These are phyloP conservation scores for Rosellinia necatrix DNA, from an alignment of 2,329 filamentous ascomycete species.

Conservation along the genomic window DNA sequence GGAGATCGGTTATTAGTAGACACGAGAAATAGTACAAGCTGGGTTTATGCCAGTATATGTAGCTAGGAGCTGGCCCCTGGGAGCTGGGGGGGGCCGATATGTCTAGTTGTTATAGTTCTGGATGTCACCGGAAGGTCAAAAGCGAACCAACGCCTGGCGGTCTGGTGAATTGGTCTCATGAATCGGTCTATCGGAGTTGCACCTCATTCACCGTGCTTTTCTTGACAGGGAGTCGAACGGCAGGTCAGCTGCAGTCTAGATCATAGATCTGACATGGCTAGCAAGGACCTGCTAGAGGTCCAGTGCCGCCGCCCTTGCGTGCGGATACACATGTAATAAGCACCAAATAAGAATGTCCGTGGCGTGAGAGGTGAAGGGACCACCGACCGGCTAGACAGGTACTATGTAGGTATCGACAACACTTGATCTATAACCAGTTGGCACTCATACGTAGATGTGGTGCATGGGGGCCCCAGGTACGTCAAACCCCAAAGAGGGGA, in stretches of 20 bases:
- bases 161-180: not conserved
- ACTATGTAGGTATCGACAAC: no score
- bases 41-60: not conserved
- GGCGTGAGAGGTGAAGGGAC: not conserved
- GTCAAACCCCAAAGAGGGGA: constrained; percentile 26
- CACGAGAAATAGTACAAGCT: not conserved
- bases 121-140: constrained; percentile 3
- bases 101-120: not conserved
- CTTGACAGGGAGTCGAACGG: not conserved
- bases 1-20: not conserved
- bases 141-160: no score
- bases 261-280: constrained; percentile 25
- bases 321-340: not conserved
- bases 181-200: not conserved
- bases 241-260: constrained; percentile 21
- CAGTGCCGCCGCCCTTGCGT: constrained; percentile 6
- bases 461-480: constrained; percentile 22
- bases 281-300: constrained; percentile 5
- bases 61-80: no score
- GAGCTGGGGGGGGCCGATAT: not conserved
- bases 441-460: not conserved
- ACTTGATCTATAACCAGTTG: no score
- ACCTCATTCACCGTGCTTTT: constrained; percentile 1
- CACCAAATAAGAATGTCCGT: not conserved
- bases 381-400: constrained; percentile 2